Evolutionary conservation across 2,329 filamentous ascomycete genomes (phyloP), one percentile per base, ranked within the genome.

Genomic region (Aschersonia sp.): DNA sequence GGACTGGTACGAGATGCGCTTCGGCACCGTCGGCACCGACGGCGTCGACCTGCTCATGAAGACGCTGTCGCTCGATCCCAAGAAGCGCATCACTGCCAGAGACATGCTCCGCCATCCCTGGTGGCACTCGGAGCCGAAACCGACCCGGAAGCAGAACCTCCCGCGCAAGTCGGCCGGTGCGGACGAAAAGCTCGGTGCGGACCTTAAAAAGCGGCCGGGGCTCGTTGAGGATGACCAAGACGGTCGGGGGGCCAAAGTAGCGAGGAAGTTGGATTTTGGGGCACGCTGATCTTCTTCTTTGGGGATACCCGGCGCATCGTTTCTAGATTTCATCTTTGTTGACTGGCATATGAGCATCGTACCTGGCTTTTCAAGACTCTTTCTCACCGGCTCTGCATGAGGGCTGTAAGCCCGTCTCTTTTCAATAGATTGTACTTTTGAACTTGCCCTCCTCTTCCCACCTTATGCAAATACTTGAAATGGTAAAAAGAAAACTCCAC

Each of bases 31-130:
- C 7, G 92, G 91, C 29, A 68, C 80, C 7, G 78, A 87, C 46
- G 92, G 92, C 43, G 87, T 94, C 31, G 89, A 97, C 62, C 68
- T 98, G 51, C 72, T 98, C 46, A 86, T 92, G 73, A 80, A 78
- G 55, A 94, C 94, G 66, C 73, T 96, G 51, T 75, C 77, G 9
- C 75, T 97, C 52, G 88, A 98, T 65, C 92, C 92, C n/a, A 78
- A 80, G 59, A 88, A 84, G 64, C 75, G 92, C 50, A 82, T 87
- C 57, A 87, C 82, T 0, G 87, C 89, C 0, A 72, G 77, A 38
- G 78, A 85, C 52, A 83, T 92, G 61, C 73, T 98, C 48, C 73
- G 81, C 61, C 89, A 97, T 62, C 70, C 75, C 45, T 98, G 87
- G 82, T 98, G 91, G 88, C 78, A 77, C 41, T 78, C 77, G 30